Base-by-base conservation (phyloP, 768 basidiomycete species). In the Suillus alpinus region DNA sequence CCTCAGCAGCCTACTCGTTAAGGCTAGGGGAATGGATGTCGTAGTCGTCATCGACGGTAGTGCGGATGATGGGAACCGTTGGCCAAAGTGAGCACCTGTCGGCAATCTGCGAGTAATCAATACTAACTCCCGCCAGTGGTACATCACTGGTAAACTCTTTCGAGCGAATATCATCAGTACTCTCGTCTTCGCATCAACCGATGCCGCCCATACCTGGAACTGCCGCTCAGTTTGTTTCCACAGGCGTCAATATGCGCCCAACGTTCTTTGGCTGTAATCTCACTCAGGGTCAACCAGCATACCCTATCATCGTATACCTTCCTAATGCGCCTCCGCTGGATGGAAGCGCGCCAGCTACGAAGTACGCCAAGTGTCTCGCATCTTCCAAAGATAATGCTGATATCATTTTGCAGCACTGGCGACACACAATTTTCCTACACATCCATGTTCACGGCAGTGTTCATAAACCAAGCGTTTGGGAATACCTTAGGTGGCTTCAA, bases 191-290 rank as follows among this genome's bases (percentile, higher is more conserved):
- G 0, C 86, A 88, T 68, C 84, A 87, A 62, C 72, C 71, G 49
- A 85, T 90, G 68, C 89, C 89, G 2, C 85, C 86, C 3, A 82
- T 89, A 37, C 89, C 89, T 16, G 66, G 74, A 6, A 79, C 76
- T 9, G 66, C 77, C 0, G 77, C 77, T 3, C 78, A 78, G 13
- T 91, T 89, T 70, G 68, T 87, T 39, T 70, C 74, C 1, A 81
- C 81, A 5, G 88, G 89, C 39, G 79, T 91, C 1, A 90, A 86
- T 67, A 75, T 74, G 49, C 83, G 87, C 31, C 84, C 90, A 2
- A 89, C 88, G 0, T 92, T 94, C 76, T 93, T 92, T 74, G 92
- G 92, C 3, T 93, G 92, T 68, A 75, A 88, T 66, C 82, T 86
- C 16, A 68, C 58, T 3, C 69, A 80, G 50, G 71, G 31, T 4